Conservation (phyloP, 169 alveolate genomes). For the Fabrea salina region DNA sequence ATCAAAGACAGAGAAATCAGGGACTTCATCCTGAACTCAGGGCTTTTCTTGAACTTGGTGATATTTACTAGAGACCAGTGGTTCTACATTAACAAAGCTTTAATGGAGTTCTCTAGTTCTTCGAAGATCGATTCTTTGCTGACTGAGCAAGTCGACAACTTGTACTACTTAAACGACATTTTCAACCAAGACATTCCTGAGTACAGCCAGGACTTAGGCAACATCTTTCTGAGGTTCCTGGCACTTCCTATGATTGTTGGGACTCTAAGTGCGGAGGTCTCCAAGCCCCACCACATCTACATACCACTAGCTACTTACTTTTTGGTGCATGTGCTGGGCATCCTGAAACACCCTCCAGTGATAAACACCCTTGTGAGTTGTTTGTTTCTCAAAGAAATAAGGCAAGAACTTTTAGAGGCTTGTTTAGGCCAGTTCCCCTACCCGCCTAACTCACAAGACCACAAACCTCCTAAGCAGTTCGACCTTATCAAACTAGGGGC, state of each 20-base stretch:
- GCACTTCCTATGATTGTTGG: slow-evolving; percentile 13
- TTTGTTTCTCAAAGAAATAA: background rate
- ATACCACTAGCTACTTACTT: background rate
- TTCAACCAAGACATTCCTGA: background rate
- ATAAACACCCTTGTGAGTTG: background rate
- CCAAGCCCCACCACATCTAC: background rate
- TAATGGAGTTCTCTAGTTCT: background rate
- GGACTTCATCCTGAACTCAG: background rate
- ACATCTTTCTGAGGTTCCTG: background rate
- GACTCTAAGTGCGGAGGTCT: background rate
- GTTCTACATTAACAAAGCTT: background rate
- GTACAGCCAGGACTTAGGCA: background rate
- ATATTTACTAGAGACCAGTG: background rate
- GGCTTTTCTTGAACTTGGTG: background rate
- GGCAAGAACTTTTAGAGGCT: background rate
- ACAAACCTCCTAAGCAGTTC: background rate
- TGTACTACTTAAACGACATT: slow-evolving; percentile 19
- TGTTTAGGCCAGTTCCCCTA: background rate
- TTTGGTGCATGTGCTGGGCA: background rate
- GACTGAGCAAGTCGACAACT: background rate
- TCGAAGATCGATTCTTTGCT: background rate
- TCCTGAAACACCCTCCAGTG: background rate
- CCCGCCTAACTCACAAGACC: background rate
- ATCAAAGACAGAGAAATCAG: background rate
- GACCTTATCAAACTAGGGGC: background rate